Evolutionary conservation across 1,139 yeast genomes (phyloP), one percentile per base, ranked within the genome.

Genomic region (Pneumocystis carinii): DNA sequence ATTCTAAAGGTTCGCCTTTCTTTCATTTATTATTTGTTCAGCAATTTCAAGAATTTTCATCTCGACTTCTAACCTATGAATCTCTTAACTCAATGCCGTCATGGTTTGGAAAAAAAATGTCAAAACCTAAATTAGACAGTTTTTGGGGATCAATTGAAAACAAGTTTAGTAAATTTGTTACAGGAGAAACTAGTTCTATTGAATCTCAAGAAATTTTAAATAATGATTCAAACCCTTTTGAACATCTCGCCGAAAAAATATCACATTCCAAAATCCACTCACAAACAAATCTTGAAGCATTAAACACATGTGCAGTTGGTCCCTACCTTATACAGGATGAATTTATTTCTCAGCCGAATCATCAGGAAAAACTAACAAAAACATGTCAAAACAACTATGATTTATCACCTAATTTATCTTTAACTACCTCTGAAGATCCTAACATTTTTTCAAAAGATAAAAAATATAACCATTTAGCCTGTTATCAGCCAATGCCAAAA

Each of bases 141-240:
- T 85, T 90, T 66, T 87, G 95, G 94, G 92, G 90, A 8, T 90
- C 86, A 62, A 77, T 90, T 66, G 95, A 89, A 72, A 83, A 82
- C 69, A 81, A 85, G n/a, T 82, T 85, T 71, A 83, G 82, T 70
- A 89, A 89, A 72, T 88, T 90, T 72, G 92, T 92, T 67, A 88
- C 96, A 2, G 98, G 97, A 14, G 96, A 88, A 24, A 48, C 32
- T 5, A 24, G n/a, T 48, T 24, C 55, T 48, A 48, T 24, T 63
- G 90, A 84, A 59, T 73, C 74, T 29, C 55, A 48, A 36, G 41
- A 32, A 36, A 42, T 32, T 17, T 37, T 17, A 36, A 59, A 48
- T 55, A 42, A 62, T 60, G 36, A 42, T 24, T 36, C 53, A 59
- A 41, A 27, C 36, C 39, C 59, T 29, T 57, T 57, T 57, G 70